Evolutionary conservation across 768 basidiomycete species (phyloP), one percentile per base, ranked within the genome.

Genomic region (Mrakia hoshinonis): DNA sequence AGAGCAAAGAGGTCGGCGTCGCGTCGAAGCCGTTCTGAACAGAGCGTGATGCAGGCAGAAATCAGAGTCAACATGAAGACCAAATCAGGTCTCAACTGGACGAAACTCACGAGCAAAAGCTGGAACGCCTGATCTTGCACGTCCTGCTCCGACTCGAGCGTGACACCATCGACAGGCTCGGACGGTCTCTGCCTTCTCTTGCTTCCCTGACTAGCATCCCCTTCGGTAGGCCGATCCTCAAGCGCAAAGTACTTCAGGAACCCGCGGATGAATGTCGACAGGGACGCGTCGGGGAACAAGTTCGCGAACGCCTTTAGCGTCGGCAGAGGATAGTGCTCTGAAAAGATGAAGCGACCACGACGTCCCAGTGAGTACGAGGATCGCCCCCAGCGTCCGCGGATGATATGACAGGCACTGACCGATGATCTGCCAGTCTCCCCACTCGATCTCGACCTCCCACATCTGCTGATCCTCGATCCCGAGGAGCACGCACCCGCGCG

Each of bases 401-500:
- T 39, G 22, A 9, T 60, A 39, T 66, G 46, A 69, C 12, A 36
- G 18, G 36, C 15, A 79, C 85, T 76, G 76, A 91, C 92, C 84
- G 10, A 90, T 81, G 6, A 82, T 82, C 34, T 85, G 86, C 48
- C 81, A 83, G 77, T 98, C 88, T 68, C 81, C 85, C 73, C 85
- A 84, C 76, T 98, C 91, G 54, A 97, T 82, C 73, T 83, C 86
- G 4, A 89, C 78, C 34, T 80, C 82, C 95, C 96, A 99, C 0
- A 90, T 92, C 31, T 87, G 77, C 76, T 91, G 88, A 75, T 96
- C 89, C 0, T 86, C 85, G 11, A 93, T 84, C 20, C 83, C 82
- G 24, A 99, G 82, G 7, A 95, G 79, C 3, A 96, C 84, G 38
- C 87, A 85, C 2, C 92, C 93, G 20, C 85, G 81, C 1, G 90